phyloP scores from a whole-genome alignment of 176 grass and related monocot species.

The Luzula sylvatica region DNA sequence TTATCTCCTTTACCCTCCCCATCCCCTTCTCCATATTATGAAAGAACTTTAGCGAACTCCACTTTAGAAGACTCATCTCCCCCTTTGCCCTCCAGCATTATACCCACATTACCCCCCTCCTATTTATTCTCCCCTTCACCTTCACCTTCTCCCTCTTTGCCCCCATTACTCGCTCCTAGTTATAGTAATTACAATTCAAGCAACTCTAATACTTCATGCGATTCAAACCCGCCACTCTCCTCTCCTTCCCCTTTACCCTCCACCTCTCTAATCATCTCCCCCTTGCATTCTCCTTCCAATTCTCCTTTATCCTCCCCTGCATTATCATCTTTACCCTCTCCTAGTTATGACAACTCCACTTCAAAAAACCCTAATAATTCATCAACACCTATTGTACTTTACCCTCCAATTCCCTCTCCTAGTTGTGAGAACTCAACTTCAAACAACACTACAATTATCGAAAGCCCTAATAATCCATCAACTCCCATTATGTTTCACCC shows the following conservation, averaged over 20 bases:
- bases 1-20: not conserved
- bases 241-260: not conserved
- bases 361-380: not conserved
- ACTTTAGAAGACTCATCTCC: not conserved
- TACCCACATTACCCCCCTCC: not conserved
- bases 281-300: not conserved
- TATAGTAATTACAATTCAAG: not conserved
- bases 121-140: too few species aligned
- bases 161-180: not conserved
- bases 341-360: not conserved
- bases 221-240: not conserved
- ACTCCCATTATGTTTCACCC: too few species aligned
- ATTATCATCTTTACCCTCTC: not conserved
- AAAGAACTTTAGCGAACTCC: not conserved
- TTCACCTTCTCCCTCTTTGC: not conserved
- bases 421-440: too few species aligned
- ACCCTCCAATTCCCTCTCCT: too few species aligned
- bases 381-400: too few species aligned
- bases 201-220: not conserved
- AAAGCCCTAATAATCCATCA: too few species aligned
- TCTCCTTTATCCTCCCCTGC: not conserved
- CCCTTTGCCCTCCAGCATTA: not conserved
- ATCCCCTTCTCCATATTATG: not conserved
- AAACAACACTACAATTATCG: too few species aligned
- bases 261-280: too few species aligned